Base-by-base conservation (phyloP, 768 basidiomycete genomes). In the Trametes meyenii region DNA sequence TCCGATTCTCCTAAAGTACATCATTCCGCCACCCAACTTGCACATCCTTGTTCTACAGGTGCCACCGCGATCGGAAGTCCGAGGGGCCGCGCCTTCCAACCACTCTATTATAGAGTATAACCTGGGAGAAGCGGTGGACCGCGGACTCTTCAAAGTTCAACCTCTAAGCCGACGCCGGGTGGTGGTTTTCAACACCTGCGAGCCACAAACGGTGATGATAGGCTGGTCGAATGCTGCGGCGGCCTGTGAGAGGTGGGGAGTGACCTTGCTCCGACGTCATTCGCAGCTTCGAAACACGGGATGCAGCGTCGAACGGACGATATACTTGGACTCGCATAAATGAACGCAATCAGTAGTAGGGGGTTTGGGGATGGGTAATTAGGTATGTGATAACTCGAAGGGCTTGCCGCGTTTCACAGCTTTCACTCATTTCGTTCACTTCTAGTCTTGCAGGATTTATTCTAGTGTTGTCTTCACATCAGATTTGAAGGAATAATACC, bases 61-160 rank as follows among this genome's bases (percentile, higher is more conserved):
- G 14, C 44, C 52, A 7, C 35, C 16, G 1, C 11, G 19, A 19
- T 1, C 54, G 21, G 64, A 64, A 13, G 26, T 11, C 19, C 46
- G 26, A 29, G 84, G 78, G 0, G 83, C 78, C 24, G 64, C 16
- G 33, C 12, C 51, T 19, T 40, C 14, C n/a, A n/a, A n/a, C 11
- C 23, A 35, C 12, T 55, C 24, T 4, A 36, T 55, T 3, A 13
- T 44, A 26, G 29, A 33, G 17, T 55, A 55, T 24, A 55, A 45
- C 42, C 42, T 55, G 29, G 14, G 17, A 0, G 21, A 24, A n/a
- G 54, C 54, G 6, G 2, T 55, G 17, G 45, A 44, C 12, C 24
- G 19, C 13, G 54, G 54, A 5, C 29, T 44, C 7, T 35, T 55
- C 42, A 5, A 29, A n/a, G n/a, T 5, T 3, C 54, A 7, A 12